Base-by-base conservation (phyloP, 805 yeast species). In the Komagataella pseudopastoris region DNA sequence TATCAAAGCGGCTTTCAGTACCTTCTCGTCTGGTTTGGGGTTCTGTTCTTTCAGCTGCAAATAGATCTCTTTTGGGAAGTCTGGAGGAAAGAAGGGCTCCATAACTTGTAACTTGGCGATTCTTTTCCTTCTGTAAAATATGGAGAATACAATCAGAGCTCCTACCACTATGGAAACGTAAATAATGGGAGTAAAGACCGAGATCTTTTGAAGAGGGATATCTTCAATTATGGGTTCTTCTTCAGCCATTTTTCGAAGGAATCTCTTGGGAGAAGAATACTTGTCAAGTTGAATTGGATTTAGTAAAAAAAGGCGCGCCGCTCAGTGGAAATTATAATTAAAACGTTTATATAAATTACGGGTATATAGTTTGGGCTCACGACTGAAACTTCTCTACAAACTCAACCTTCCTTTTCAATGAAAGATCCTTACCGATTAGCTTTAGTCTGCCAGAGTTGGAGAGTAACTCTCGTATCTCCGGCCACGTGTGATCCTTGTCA, bases 11-110 rank as follows among this genome's bases (percentile, higher is more conserved):
- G 87, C 83, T 60, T 84, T 85, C 59, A 86, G 59, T 18, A 87
- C 82, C 60, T 83, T 87, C 22, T 84, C 91, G 56, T 90, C 89
- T 5, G 89, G 86, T 54, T 78, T 78, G 24, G 77, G 75, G 16
- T 74, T 73, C 59, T 71, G 71, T 14, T 68, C 70, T 58, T 78
- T 77, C 52, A 90, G 70, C 49, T 81, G 75, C 50, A 71, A 64
- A 64, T 83, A 88, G 54, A 88, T 63, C 52, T 80, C 83, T 56
- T 79, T 74, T 4, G 88, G 77, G 55, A 77, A 73, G 66, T 85
- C 85, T 54, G 77, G 80, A 22, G 71, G 80, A 65, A 88, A 90
- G 58, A 91, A 78, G 12, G 96, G 90, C 57, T 77, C 78, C 56
- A 85, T 75, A 46, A 75, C 69, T 14, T 79, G 70, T 53, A 86